Percentiles rank a stretch among this genome's conserved stretches.
Evolutionary conservation across 495 filamentous ascomycete genomes (phyloP).

Genomic region (Corynascus novoguineensis): DNA sequence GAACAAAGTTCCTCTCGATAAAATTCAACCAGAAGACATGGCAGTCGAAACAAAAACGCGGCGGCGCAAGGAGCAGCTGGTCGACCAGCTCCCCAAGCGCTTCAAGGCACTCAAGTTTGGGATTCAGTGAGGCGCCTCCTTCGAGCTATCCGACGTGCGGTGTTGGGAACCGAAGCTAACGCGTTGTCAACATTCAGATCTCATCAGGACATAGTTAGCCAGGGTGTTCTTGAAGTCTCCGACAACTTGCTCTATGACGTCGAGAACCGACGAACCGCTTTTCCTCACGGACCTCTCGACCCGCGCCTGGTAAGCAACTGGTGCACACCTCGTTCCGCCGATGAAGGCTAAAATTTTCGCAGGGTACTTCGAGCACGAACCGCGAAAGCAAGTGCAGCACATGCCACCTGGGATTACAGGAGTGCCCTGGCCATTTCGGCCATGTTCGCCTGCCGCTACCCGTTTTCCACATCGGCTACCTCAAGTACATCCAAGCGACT

Average conservation of each 20-base stretch:
- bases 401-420: slow-evolving; percentile 66
- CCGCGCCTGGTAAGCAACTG: slow-evolving; percentile 55
- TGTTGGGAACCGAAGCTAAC: slow-evolving; percentile 8
- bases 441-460: slow-evolving; percentile 85
- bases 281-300: slow-evolving; percentile 79
- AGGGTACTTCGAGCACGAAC: slow-evolving; percentile 74
- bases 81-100: slow-evolving; percentile 78
- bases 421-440: slow-evolving; percentile 93
- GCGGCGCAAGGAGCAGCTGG: slow-evolving; percentile 74
- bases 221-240: slow-evolving; percentile 86
- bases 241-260: slow-evolving; percentile 88
- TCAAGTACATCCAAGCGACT: slow-evolving; percentile 81
- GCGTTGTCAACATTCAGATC: slow-evolving; percentile 49
- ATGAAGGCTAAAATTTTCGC: slow-evolving; percentile 18
- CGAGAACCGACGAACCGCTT: slow-evolving; percentile 61
- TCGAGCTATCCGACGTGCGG: neutral
- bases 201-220: slow-evolving; percentile 86
- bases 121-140: slow-evolving; percentile 61
- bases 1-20: neutral
- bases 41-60: slow-evolving; percentile 8
- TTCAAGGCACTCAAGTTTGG: slow-evolving; percentile 94
- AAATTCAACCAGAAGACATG: slow-evolving; percentile 7
- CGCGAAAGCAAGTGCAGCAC: slow-evolving; percentile 62
- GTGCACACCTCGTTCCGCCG: neutral
- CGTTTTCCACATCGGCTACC: slow-evolving; percentile 91